A percentile compares a stretch with the other conserved stretches of the same genome.
Conservation (phyloP, 768 basidiomycete genomes). For the Lanmaoa rubissima region DNA sequence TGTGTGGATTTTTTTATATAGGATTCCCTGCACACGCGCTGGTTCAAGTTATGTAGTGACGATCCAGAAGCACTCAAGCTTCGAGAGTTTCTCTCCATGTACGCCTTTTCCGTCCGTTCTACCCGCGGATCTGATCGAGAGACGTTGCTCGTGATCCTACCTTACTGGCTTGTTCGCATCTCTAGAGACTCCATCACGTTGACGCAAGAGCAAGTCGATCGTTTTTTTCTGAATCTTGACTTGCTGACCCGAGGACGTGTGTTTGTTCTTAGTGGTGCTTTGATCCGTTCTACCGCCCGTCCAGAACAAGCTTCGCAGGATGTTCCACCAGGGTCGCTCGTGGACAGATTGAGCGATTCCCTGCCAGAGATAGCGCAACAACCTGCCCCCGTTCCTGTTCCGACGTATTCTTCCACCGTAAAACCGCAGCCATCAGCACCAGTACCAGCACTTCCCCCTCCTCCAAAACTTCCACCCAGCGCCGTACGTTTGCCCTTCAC, state of each 20-base stretch:
- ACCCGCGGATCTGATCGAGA: conserved; percentile 7
- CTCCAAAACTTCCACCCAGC: conserved; percentile 2
- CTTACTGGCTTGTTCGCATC: not conserved
- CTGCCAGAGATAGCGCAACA: not conserved
- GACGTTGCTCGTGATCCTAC: not conserved
- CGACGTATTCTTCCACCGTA: not conserved
- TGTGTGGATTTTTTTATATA: not conserved
- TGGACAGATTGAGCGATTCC: not conserved
- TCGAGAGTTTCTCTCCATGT: conserved; percentile 31
- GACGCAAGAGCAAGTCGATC: conserved; percentile 22
- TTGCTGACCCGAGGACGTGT: conserved; percentile 9
- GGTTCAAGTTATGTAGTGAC: conserved; percentile 24
- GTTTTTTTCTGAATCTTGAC: not conserved
- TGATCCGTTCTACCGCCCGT: conserved; percentile 12
- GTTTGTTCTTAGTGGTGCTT: conserved; percentile 10
- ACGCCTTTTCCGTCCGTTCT: not conserved
- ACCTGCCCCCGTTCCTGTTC: not conserved
- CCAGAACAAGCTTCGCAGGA: conserved; percentile 1
- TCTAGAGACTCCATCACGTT: conserved; percentile 23
- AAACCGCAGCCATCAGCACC: not conserved
- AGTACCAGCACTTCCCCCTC: not conserved
- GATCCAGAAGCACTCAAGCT: conserved; percentile 25
- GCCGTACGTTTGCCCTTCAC: conserved; percentile 5
- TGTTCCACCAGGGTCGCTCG: not conserved
- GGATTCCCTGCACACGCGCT: conserved; percentile 26